Base-by-base conservation (phyloP, 331 rosid genomes). In the Acacia concinna region DNA sequence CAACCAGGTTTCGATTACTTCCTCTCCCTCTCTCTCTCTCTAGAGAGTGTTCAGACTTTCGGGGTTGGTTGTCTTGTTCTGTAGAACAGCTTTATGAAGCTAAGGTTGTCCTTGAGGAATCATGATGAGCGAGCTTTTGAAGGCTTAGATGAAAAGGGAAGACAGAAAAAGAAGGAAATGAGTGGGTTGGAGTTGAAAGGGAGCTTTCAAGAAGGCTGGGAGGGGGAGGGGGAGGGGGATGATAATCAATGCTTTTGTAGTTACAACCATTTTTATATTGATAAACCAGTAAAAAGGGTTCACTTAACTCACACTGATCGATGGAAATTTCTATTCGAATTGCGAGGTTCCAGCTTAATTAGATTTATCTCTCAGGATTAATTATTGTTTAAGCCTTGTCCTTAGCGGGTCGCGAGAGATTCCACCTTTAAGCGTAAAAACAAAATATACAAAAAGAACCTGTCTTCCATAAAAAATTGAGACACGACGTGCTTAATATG, bases 201-300 rank as follows among this genome's bases (percentile, higher is more conserved):
- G 86, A 69, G 94, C 91, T 88, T 81, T 88, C 92, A 83, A 84
- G 84, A 78, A 67, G 63, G 85, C 60, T 68, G 81, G 87, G 59
- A 25, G 79, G 59, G n/a, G 80, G 64, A 9, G 84, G n/a, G n/a
- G n/a, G 85, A 80, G 57, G 90, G 56, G 78, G 86, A 78, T 76
- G 79, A 73, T 73, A 64, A 83, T 85, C 79, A 91, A 87, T 88
- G 86, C 75, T 43, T 4, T 35, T 69, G 86, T 74, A 21, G 10
- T 37, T 64, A 57, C 8, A 35, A 43, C 74, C 81, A 71, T 71
- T 79, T 76, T 69, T 52, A 51, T 37, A 81, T 71, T 27, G 65
- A 60, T 41, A 68, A 77, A 66, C 35, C 15, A 57, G 77, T 37
- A 38, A 73, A 38, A 31, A 30, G 57, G 57, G 65, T 30, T 77